phyloP scores from a whole-genome alignment of 2,329 filamentous ascomycete genomes.

The Fusarium sp. region DNA sequence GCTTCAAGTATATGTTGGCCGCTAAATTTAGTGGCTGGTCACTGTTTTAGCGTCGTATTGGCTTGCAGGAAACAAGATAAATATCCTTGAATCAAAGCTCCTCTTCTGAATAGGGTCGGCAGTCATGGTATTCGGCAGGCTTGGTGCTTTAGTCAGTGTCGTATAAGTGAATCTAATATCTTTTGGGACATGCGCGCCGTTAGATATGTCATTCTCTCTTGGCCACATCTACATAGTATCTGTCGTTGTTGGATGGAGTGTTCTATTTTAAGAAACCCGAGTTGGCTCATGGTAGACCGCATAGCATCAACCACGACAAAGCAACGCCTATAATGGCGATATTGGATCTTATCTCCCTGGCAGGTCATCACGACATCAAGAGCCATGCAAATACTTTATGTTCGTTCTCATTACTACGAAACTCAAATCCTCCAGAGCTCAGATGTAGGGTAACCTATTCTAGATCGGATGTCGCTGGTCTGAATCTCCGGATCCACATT shows the following conservation, averaged over 20 bases:
- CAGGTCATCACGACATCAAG: too few relatives aligned
- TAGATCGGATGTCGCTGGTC: slow-evolving; percentile 14
- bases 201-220: neutral
- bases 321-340: neutral
- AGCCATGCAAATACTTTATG: neutral
- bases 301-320: neutral
- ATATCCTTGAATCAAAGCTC: neutral
- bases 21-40: slow-evolving; percentile 31
- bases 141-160: neutral
- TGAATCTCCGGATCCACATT: slow-evolving; percentile 25
- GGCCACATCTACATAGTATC: neutral
- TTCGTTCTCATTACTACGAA: neutral
- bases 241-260: neutral
- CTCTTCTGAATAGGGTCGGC: slow-evolving; percentile 1
- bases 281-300: neutral
- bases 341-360: neutral
- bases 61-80: neutral
- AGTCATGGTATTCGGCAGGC: neutral
- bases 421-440: neutral
- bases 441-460: neutral
- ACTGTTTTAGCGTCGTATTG: slow-evolving; percentile 12
- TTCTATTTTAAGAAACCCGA: slow-evolving; percentile 7
- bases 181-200: slow-evolving; percentile 2
- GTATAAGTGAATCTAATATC: neutral
- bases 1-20: slow-evolving; percentile 12